Evolutionary conservation across 2,329 filamentous ascomycete genomes (phyloP).

Genomic region (Colletotrichum lentis): DNA sequence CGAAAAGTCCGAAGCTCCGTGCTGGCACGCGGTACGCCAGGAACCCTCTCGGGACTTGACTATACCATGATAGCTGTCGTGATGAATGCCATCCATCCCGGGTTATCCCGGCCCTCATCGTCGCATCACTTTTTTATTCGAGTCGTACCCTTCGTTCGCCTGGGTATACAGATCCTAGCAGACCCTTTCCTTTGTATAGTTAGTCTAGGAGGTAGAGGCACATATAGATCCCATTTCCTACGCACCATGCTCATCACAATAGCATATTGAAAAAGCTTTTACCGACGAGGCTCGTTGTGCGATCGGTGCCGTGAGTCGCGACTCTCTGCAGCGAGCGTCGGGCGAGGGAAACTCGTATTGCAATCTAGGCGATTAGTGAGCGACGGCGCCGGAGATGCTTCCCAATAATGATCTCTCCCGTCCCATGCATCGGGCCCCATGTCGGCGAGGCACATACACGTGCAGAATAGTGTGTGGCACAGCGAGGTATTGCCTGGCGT

Average conservation of each 20-base stretch:
- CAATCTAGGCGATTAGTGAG: background rate
- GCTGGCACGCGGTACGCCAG: background rate
- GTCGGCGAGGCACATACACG: background rate
- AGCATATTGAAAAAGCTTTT: too few species aligned
- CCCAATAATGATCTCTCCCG: background rate
- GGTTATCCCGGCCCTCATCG: too few species aligned
- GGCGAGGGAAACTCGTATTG: background rate
- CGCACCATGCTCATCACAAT: too few species aligned
- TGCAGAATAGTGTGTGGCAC: background rate
- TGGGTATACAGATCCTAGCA: too few species aligned
- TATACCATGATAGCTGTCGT: too few species aligned
- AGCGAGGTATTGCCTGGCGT: background rate
- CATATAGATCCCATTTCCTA: too few species aligned
- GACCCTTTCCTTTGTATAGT: too few species aligned
- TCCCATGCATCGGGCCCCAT: background rate
- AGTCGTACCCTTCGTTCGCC: too few species aligned
- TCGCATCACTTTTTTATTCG: too few species aligned
- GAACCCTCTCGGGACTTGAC: background rate
- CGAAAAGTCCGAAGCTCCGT: background rate
- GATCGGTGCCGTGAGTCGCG: background rate
- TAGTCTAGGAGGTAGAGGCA: too few species aligned
- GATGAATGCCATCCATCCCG: too few species aligned
- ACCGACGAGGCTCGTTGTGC: background rate
- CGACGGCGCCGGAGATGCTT: background rate
- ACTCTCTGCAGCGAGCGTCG: background rate